Percentiles rank a stretch among this genome's conserved stretches.
phyloP scores from a whole-genome alignment of 805 yeast species.

The Tetrapisispora nanseiensis region DNA sequence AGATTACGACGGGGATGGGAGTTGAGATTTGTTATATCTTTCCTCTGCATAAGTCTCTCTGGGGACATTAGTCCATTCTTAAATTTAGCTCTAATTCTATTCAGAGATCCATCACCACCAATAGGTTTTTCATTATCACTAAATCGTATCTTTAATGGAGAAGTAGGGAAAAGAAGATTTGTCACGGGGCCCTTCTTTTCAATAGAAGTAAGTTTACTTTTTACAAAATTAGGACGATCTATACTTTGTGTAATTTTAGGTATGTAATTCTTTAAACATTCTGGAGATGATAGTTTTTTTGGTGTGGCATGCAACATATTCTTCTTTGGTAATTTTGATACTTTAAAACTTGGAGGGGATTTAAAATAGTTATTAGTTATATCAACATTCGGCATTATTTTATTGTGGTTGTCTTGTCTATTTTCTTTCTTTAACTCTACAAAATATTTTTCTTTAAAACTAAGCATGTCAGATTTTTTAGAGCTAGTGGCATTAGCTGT shows the following conservation, averaged over 20 bases:
- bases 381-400: too few species aligned
- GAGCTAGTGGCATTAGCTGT: neutral
- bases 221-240: conserved; percentile 16
- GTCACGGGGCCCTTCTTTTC: conserved; percentile 12
- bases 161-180: conserved; percentile 21
- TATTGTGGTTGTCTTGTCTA: too few species aligned
- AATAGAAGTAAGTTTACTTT: conserved; percentile 5
- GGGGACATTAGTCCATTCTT: conserved; percentile 20
- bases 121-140: conserved; percentile 22
- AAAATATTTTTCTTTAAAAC: neutral
- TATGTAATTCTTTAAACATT: conserved; percentile 11
- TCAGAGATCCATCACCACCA: conserved; percentile 25
- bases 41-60: conserved; percentile 4
- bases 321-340: neutral
- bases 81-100: conserved; percentile 24
- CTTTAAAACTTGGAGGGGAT: neutral
- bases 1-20: neutral
- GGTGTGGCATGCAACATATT: conserved; percentile 22
- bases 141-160: conserved; percentile 20
- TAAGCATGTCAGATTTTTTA: neutral
- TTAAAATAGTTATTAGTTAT: neutral
- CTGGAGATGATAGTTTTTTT: conserved; percentile 19
- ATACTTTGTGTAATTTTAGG: conserved; percentile 21
- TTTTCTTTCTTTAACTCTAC: neutral
- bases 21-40: neutral